phyloP scores from a whole-genome alignment of 1,284 basidiomycete species.

The Sporisorium graminicola region DNA sequence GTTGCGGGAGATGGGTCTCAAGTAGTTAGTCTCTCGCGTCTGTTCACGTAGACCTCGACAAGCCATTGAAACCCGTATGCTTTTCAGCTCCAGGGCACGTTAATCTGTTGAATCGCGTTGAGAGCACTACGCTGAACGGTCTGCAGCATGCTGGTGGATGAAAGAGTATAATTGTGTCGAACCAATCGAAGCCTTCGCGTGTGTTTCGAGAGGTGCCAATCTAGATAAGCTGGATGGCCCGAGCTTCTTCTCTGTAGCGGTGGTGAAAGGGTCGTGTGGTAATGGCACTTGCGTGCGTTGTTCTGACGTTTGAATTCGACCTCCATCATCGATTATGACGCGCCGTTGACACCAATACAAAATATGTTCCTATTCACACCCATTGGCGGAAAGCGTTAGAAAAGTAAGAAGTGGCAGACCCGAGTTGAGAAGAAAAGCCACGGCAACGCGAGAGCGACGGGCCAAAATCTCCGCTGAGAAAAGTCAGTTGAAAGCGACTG shows the following conservation, averaged over 20 bases:
- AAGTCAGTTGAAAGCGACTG: neutral
- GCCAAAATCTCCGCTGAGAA: neutral
- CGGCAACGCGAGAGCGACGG: slow-evolving; percentile 1
- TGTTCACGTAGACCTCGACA: too few species aligned
- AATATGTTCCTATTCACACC: too few species aligned
- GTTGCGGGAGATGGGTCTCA: slow-evolving; percentile 36
- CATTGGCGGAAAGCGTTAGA: too few species aligned
- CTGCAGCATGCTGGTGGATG: too few species aligned
- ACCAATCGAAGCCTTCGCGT: neutral
- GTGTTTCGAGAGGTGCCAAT: neutral
- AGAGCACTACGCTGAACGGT: too few species aligned
- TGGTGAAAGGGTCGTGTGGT: slow-evolving; percentile 30
- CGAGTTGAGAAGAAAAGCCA: slow-evolving; percentile 5
- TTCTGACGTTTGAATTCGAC: slow-evolving; percentile 16
- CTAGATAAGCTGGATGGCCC: neutral
- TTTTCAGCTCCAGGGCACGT: too few species aligned
- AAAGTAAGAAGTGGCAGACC: too few species aligned
- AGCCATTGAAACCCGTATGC: too few species aligned
- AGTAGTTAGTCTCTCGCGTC: slow-evolving; percentile 7
- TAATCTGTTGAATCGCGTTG: too few species aligned
- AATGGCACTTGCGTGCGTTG: slow-evolving; percentile 3
- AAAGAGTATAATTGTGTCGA: too few species aligned
- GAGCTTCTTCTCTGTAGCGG: neutral
- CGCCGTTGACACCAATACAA: slow-evolving; percentile 7
- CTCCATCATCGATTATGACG: slow-evolving; percentile 29